A percentile compares a stretch with the other conserved stretches of the same genome.
Evolutionary conservation across 345 rosid genomes (phyloP).

Genomic region (Firmiana major): DNA sequence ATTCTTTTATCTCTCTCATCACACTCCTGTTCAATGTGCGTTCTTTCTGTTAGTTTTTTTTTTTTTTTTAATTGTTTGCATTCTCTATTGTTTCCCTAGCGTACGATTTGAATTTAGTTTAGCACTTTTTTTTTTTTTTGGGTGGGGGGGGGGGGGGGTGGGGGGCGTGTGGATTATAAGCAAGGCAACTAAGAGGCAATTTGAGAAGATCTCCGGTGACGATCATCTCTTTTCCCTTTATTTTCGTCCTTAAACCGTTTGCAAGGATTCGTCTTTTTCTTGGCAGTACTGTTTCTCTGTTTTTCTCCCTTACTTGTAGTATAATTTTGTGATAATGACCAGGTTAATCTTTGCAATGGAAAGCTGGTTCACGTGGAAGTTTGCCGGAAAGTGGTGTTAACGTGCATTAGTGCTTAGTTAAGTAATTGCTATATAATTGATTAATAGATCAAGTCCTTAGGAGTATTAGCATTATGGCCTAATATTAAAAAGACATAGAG

Average conservation of each 20-base stretch:
- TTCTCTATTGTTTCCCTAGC: background rate
- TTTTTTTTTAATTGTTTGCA: background rate
- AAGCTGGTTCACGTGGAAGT: constrained; percentile 83
- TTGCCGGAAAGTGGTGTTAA: too few relatives aligned
- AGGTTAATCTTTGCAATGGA: constrained; percentile 97
- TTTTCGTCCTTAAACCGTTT: background rate
- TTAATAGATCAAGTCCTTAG: too few relatives aligned
- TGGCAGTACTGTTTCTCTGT: background rate
- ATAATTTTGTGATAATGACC: constrained; percentile 1
- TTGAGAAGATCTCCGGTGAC: constrained; percentile 53
- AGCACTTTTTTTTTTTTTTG: constrained; percentile 2
- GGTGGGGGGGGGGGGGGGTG: too few relatives aligned
- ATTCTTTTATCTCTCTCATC: constrained; percentile 96
- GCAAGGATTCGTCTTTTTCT: background rate
- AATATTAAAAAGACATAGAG: too few relatives aligned
- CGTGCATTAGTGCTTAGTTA: too few relatives aligned
- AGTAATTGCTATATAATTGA: too few relatives aligned
- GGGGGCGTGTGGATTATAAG: too few relatives aligned
- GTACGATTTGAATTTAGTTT: constrained; percentile 14
- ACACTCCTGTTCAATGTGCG: too few relatives aligned
- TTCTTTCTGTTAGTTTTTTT: too few relatives aligned
- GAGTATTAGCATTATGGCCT: too few relatives aligned
- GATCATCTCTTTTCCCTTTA: constrained; percentile 83
- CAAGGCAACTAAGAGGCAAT: too few relatives aligned
- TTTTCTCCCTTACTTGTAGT: background rate